Evolutionary conservation across 352 stramenopile species (phyloP).

Genomic region (Phytophthora brassicae): DNA sequence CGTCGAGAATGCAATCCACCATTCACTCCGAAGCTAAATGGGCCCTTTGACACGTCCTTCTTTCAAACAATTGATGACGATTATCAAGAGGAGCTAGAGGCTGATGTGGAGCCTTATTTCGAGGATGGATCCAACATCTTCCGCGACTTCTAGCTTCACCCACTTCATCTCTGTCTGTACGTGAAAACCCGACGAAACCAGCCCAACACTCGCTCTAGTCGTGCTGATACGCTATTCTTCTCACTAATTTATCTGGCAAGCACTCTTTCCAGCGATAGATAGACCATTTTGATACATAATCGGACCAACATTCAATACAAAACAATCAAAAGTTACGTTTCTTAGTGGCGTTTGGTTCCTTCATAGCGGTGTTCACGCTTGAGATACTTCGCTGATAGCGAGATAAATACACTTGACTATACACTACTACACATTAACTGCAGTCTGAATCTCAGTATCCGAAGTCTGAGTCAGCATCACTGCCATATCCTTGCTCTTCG

Average conservation of each 20-base stretch:
- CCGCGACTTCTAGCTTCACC: conserved; percentile 42
- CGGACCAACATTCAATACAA: conserved; percentile 6
- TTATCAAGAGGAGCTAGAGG: conserved; percentile 55
- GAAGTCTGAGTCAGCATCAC: conserved; percentile 49
- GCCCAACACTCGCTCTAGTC: conserved; percentile 8
- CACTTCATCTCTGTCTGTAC: conserved; percentile 13
- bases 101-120: conserved; percentile 56
- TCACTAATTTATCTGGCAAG: conserved; percentile 33
- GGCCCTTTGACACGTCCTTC: conserved; percentile 72
- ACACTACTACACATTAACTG: conserved; percentile 28
- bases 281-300: conserved; percentile 20
- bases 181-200: conserved; percentile 10
- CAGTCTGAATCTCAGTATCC: conserved; percentile 38
- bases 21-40: conserved; percentile 64
- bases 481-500: conserved; percentile 41
- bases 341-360: too few relatives aligned
- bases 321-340: conserved; percentile 8
- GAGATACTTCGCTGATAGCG: conserved; percentile 1
- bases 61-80: conserved; percentile 61
- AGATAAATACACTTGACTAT: conserved; percentile 36
- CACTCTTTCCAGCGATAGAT: conserved; percentile 13
- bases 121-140: conserved; percentile 74
- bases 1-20: conserved; percentile 45
- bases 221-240: too few relatives aligned
- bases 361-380: background rate